phyloP scores from a whole-genome alignment of 1,139 yeast species.

The Keqinozyma sinolaborantium region DNA sequence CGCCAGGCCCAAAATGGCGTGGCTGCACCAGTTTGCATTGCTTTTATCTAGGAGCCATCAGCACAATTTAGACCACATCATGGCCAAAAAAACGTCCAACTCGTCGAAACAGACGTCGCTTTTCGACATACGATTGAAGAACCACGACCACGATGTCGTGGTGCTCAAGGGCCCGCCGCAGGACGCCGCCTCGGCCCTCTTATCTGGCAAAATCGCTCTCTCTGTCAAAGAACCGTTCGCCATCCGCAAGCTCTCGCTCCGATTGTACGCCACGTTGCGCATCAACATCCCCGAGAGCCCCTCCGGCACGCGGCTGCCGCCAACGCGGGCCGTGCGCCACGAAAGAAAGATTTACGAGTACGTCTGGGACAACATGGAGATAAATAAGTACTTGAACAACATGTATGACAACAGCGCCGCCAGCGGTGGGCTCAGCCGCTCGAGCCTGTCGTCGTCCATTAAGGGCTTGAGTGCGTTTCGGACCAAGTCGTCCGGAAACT shows the following conservation, averaged over 20 bases:
- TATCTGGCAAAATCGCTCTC: constrained; percentile 76
- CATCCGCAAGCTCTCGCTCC: constrained; percentile 59
- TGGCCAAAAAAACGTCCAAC: constrained; percentile 11
- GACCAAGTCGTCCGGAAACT: constrained; percentile 30
- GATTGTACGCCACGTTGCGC: constrained; percentile 62
- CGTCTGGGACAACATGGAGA: constrained; percentile 68
- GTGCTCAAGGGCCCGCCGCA: constrained; percentile 73
- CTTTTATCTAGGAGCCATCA: neutral
- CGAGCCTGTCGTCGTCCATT: constrained; percentile 33
- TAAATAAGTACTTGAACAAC: constrained; percentile 28
- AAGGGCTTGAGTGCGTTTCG: constrained; percentile 27
- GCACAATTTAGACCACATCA: no score
- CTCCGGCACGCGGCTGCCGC: constrained; percentile 41
- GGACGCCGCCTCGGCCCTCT: constrained; percentile 73
- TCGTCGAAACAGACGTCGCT: constrained; percentile 35
- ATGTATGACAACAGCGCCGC: constrained; percentile 22
- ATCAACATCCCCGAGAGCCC: constrained; percentile 55
- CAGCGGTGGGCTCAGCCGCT: constrained; percentile 17
- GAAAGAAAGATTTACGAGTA: constrained; percentile 71
- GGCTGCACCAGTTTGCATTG: no score
- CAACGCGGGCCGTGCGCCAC: constrained; percentile 51
- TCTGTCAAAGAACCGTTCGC: constrained; percentile 74
- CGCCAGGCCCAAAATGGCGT: no score
- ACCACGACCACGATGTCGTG: constrained; percentile 75
- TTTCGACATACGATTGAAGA: constrained; percentile 60